These are phyloP conservation scores for Closterium sp. DNA, from an alignment of 139 green algal genomes.

Conservation along the genomic window DNA sequence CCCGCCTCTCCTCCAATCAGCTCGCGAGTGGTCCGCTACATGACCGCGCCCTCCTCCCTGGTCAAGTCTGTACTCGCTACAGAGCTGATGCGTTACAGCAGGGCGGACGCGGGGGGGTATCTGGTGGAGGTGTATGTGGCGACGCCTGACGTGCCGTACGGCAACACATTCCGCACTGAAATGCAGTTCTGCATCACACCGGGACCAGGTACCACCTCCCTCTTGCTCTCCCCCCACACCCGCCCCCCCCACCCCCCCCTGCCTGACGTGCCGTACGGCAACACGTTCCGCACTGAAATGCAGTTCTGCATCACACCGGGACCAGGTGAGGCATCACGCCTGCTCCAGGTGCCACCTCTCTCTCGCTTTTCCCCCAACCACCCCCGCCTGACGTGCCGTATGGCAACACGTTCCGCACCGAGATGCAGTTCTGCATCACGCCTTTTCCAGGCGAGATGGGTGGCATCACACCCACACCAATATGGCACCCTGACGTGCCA, in stretches of 20 bases:
- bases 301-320: conserved; percentile 17
- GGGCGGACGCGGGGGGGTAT: conserved; percentile 29
- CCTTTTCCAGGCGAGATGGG: no score
- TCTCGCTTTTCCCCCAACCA: background rate
- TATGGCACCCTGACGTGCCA: conserved; percentile 41
- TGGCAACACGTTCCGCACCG: background rate
- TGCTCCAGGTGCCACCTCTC: background rate
- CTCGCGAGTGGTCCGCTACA: conserved; percentile 21
- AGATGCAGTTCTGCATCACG: conserved; percentile 39
- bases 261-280: conserved; percentile 34
- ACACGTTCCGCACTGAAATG: conserved; percentile 23
- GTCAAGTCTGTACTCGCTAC: conserved; percentile 43
- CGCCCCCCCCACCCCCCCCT: background rate
- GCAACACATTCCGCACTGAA: conserved; percentile 32
- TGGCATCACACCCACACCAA: background rate
- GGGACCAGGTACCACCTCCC: no score
- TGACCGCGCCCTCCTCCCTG: conserved; percentile 32
- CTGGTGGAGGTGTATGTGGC: conserved; percentile 42
- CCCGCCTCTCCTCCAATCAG: background rate
- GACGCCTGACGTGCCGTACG: conserved; percentile 50
- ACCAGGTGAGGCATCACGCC: background rate
- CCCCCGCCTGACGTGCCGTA: background rate
- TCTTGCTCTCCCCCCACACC: no score
- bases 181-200: conserved; percentile 29
- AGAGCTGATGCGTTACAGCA: conserved; percentile 19